A percentile compares a stretch with the other conserved stretches of the same genome.
phyloP scores from a whole-genome alignment of 2,329 filamentous ascomycete genomes.

The Chrysoporthe puriensis region DNA sequence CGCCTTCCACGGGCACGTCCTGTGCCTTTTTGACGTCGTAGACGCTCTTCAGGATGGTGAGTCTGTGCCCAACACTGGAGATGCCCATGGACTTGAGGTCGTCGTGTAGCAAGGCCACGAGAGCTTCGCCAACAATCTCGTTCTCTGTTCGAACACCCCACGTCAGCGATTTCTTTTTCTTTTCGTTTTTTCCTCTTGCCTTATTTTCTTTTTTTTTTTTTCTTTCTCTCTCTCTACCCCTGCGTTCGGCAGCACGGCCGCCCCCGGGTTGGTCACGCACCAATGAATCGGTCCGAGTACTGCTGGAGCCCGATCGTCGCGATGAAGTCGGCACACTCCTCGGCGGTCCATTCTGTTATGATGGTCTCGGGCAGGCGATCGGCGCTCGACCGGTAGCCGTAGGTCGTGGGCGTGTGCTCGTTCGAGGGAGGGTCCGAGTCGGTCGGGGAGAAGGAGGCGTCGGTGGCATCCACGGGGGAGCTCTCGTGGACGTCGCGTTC shows the following conservation, averaged over 20 bases:
- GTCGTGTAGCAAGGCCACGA: slow-evolving; percentile 86
- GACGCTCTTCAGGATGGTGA: slow-evolving; percentile 93
- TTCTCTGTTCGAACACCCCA: slow-evolving; percentile 66
- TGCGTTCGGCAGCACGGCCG: not conserved
- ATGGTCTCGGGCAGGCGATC: slow-evolving; percentile 73
- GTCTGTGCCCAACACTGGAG: slow-evolving; percentile 85
- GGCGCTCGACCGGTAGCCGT: slow-evolving; percentile 66
- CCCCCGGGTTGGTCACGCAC: slow-evolving; percentile 55
- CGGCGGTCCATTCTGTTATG: slow-evolving; percentile 79
- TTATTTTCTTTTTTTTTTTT: too few species aligned
- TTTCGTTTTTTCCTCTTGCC: too few species aligned
- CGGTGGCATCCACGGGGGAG: slow-evolving; percentile 66
- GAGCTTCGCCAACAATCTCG: slow-evolving; percentile 88
- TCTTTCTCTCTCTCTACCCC: not conserved
- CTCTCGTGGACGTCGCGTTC: slow-evolving; percentile 72
- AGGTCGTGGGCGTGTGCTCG: slow-evolving; percentile 81
- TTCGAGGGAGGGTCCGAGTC: slow-evolving; percentile 71
- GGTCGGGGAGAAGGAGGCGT: slow-evolving; percentile 71
- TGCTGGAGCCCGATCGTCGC: slow-evolving; percentile 77
- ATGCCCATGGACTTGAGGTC: slow-evolving; percentile 96
- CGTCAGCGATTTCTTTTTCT: slow-evolving; percentile 29
- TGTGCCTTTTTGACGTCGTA: slow-evolving; percentile 97
- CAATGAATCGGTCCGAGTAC: slow-evolving; percentile 81
- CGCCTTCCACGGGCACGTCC: slow-evolving; percentile 85
- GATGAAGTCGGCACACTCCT: slow-evolving; percentile 90